phyloP scores from a whole-genome alignment of 768 basidiomycete species.

The Leccinum ochraceum region DNA sequence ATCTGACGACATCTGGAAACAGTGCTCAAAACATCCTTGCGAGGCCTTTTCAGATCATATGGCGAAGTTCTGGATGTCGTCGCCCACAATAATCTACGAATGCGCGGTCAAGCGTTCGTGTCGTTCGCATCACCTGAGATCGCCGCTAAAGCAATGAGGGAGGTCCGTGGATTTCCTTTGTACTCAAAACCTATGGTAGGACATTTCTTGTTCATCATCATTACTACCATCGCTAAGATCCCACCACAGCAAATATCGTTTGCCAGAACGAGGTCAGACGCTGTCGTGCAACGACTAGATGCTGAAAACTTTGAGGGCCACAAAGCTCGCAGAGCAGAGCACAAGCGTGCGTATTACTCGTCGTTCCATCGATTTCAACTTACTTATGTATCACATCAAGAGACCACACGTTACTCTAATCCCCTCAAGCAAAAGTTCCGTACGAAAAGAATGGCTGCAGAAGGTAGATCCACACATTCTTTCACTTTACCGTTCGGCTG shows the following conservation, averaged over 20 bases:
- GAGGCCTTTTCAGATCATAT: constrained; percentile 89
- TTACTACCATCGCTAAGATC: constrained; percentile 2
- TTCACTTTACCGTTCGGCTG: constrained; percentile 1
- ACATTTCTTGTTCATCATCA: background rate
- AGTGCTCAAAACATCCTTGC: constrained; percentile 89
- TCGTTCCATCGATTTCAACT: background rate
- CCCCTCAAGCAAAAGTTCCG: constrained; percentile 86
- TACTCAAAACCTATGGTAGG: constrained; percentile 96
- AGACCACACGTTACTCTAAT: constrained; percentile 82
- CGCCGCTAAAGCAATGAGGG: constrained; percentile 87
- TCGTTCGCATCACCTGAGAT: constrained; percentile 82
- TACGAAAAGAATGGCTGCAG: constrained; percentile 77
- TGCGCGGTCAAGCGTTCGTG: constrained; percentile 99
- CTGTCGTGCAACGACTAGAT: constrained; percentile 79
- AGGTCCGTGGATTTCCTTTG: constrained; percentile 91
- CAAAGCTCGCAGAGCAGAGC: constrained; percentile 68
- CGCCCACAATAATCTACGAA: constrained; percentile 90
- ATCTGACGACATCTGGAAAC: constrained; percentile 10
- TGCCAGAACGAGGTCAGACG: constrained; percentile 85
- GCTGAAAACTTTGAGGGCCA: constrained; percentile 69
- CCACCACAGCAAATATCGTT: constrained; percentile 89
- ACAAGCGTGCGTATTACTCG: constrained; percentile 70
- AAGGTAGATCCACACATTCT: constrained; percentile 48
- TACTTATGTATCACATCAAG: constrained; percentile 39
- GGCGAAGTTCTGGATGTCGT: constrained; percentile 94